phyloP scores from a whole-genome alignment of 495 filamentous ascomycete species.

The Bryoglossum gracile region DNA sequence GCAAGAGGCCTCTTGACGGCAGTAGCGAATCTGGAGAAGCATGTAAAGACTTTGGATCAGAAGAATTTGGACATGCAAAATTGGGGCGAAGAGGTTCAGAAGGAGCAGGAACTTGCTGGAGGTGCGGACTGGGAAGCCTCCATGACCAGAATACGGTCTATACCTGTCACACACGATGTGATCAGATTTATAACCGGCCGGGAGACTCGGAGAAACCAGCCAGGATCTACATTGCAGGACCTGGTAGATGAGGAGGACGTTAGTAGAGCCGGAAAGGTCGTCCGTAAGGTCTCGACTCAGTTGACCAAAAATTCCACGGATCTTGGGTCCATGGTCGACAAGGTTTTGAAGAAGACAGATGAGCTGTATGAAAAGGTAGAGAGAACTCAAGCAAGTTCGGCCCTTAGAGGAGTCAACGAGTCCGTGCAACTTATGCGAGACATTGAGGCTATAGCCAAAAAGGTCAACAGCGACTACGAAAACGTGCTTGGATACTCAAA shows the following conservation, averaged over 20 bases:
- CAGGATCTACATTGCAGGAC: conserved; percentile 54
- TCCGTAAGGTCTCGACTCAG: conserved; percentile 36
- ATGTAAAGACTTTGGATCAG: conserved; percentile 64
- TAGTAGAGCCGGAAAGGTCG: conserved; percentile 51
- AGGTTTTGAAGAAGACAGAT: conserved; percentile 39
- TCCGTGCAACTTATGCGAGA: conserved; percentile 61
- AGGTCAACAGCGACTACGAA: conserved; percentile 82
- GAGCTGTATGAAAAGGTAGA: conserved; percentile 42
- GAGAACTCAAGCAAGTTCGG: conserved; percentile 32
- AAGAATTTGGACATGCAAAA: conserved; percentile 64
- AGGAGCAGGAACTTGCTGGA: conserved; percentile 60
- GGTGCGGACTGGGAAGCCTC: conserved; percentile 64
- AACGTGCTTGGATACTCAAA: conserved; percentile 62
- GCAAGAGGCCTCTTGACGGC: conserved; percentile 67
- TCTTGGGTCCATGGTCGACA: conserved; percentile 38
- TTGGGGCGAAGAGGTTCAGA: conserved; percentile 63
- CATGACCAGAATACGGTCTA: conserved; percentile 51
- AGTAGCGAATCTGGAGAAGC: conserved; percentile 71
- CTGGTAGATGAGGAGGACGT: conserved; percentile 63
- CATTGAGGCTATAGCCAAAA: conserved; percentile 75
- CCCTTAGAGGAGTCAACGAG: conserved; percentile 34
- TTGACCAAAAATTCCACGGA: conserved; percentile 39
- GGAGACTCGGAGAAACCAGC: conserved; percentile 35
- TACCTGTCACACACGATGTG: conserved; percentile 48
- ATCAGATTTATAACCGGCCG: conserved; percentile 46